These are phyloP conservation scores for Rehmannia glutinosa DNA, from an alignment of 257 asterid species.

Conservation along the genomic window DNA sequence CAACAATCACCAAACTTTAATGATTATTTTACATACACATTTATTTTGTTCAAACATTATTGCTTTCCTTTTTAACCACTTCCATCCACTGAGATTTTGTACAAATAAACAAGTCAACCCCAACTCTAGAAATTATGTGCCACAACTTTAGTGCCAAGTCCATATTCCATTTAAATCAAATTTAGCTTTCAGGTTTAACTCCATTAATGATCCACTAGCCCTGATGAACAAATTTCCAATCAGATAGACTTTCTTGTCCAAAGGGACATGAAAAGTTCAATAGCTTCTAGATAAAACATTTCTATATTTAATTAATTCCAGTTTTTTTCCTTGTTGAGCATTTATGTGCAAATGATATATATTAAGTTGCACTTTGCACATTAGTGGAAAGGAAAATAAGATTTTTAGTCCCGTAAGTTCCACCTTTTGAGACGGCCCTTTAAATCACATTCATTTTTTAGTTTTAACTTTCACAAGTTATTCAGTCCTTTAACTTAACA, in stretches of 20 bases:
- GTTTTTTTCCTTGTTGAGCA: not conserved
- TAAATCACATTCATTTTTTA: too few relatives aligned
- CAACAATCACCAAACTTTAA: conserved; percentile 37
- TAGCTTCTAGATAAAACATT: conserved; percentile 26
- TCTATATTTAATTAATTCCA: not conserved
- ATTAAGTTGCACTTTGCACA: too few relatives aligned
- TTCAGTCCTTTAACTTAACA: too few relatives aligned
- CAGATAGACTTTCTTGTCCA: conserved; percentile 22
- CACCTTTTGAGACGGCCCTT: too few relatives aligned
- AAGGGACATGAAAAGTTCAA: conserved; percentile 24
- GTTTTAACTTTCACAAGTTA: too few relatives aligned
- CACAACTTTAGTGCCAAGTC: conserved; percentile 17
- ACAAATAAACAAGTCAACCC: conserved; percentile 34
- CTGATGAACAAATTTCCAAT: conserved; percentile 13
- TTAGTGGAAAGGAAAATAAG: too few relatives aligned
- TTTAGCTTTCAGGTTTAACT: conserved; percentile 35
- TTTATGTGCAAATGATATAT: not conserved
- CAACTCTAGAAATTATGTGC: conserved; percentile 27
- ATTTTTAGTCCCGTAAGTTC: too few relatives aligned
- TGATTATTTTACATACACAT: not conserved
- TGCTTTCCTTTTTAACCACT: too few relatives aligned
- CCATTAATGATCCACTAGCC: too few relatives aligned
- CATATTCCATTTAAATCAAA: too few relatives aligned
- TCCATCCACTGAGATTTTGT: conserved; percentile 47
- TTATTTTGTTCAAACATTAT: too few relatives aligned